phyloP scores from a whole-genome alignment of 495 filamentous ascomycete species.

The Aspergillus olivimuriae region DNA sequence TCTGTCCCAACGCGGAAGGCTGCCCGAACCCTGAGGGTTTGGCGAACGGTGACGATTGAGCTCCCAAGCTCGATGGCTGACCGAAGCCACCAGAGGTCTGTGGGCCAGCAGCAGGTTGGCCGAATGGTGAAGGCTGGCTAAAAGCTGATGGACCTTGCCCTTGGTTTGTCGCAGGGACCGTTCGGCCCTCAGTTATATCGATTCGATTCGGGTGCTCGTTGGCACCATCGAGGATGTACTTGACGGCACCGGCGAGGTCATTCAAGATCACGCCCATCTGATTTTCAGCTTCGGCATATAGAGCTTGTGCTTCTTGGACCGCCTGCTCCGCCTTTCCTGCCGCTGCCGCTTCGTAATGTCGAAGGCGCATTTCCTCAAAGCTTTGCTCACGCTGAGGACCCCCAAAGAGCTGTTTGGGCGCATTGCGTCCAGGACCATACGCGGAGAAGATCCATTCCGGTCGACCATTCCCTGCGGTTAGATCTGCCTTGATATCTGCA shows the following conservation, averaged over 20 bases:
- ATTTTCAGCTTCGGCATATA: slow-evolving; percentile 53
- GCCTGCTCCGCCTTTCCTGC: slow-evolving; percentile 58
- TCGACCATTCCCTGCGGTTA: slow-evolving; percentile 51
- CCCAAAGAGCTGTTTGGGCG: slow-evolving; percentile 74
- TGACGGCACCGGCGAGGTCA: slow-evolving; percentile 64
- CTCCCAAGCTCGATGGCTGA: slow-evolving; percentile 10
- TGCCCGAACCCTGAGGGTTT: slow-evolving; percentile 9
- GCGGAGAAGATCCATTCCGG: slow-evolving; percentile 80
- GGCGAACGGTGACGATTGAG: slow-evolving; percentile 24
- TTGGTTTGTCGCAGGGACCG: slow-evolving; percentile 15
- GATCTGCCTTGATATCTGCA: slow-evolving; percentile 54
- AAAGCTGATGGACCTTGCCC: slow-evolving; percentile 24
- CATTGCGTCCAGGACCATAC: slow-evolving; percentile 66
- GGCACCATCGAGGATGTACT: slow-evolving; percentile 60
- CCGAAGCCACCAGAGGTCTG: slow-evolving; percentile 19
- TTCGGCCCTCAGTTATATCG: slow-evolving; percentile 56
- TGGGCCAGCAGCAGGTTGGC: slow-evolving; percentile 18
- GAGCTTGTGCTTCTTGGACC: slow-evolving; percentile 54
- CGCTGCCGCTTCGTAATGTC: slow-evolving; percentile 53
- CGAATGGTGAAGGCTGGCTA: slow-evolving; percentile 24
- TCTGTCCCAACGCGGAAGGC: slow-evolving; percentile 22
- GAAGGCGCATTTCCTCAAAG: slow-evolving; percentile 71
- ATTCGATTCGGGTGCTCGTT: slow-evolving; percentile 76
- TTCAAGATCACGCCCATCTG: slow-evolving; percentile 62
- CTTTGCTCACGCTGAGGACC: slow-evolving; percentile 73